Percentiles rank a stretch among this genome's conserved stretches.
Conservation (phyloP, 2,329 filamentous ascomycete genomes). For the Fusarium coffeatum region DNA sequence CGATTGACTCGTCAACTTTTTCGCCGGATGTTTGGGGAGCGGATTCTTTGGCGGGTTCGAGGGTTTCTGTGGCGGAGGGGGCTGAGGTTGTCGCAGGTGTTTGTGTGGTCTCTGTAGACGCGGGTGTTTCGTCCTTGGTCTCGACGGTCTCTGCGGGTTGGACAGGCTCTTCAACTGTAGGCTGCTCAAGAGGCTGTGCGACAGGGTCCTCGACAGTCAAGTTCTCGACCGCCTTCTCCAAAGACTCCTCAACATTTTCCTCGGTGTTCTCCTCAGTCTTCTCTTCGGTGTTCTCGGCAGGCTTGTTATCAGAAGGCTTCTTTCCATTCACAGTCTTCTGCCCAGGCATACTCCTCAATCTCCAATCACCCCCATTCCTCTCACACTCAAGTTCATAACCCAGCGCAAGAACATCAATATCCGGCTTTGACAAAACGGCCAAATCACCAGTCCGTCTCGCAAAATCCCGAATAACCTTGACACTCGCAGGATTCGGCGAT, state of each 20-base stretch:
- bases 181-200: constrained; percentile 15
- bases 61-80: not conserved
- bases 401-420: constrained; percentile 89
- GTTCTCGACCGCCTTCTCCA: constrained; percentile 28
- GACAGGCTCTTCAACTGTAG: not conserved
- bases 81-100: not conserved
- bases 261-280: not conserved
- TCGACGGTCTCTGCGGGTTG: not conserved
- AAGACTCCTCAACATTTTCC: not conserved
- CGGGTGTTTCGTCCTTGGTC: not conserved
- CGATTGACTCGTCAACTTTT: constrained; percentile 32
- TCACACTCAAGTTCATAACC: constrained; percentile 96
- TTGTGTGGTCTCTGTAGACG: constrained; percentile 6
- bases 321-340: constrained; percentile 82
- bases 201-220: constrained; percentile 27
- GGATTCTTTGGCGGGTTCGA: constrained; percentile 3
- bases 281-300: not conserved
- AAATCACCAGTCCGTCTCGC: constrained; percentile 90
- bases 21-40: constrained; percentile 10
- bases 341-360: constrained; percentile 79
- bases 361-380: constrained; percentile 88
- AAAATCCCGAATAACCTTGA: constrained; percentile 85
- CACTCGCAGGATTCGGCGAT: constrained; percentile 78
- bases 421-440: constrained; percentile 85
- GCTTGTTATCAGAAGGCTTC: constrained; percentile 38